phyloP scores from a whole-genome alignment of 441 rosid genomes.

The Croton setiger region DNA sequence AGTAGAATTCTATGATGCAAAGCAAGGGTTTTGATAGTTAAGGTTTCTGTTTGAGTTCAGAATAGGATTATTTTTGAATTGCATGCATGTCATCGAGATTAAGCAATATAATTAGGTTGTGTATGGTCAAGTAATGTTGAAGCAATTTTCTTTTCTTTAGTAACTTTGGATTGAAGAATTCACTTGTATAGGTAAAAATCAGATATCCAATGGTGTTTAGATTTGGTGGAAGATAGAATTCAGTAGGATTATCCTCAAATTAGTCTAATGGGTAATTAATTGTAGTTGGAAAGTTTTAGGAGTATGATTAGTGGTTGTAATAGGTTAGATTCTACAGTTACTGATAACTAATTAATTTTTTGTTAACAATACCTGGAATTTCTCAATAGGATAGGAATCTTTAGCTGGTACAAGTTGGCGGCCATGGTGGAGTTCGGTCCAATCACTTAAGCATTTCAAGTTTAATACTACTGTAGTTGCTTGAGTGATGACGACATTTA shows the following conservation, averaged over 20 bases:
- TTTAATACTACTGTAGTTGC: background rate
- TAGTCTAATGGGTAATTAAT: conserved; percentile 21
- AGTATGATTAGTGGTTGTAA: conserved; percentile 7
- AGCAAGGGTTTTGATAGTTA: background rate
- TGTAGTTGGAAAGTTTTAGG: background rate
- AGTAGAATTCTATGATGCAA: background rate
- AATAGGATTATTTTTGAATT: background rate
- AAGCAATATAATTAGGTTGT: background rate
- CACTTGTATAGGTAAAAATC: background rate
- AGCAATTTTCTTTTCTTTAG: background rate
- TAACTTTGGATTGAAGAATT: conserved; percentile 1
- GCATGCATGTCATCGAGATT: background rate
- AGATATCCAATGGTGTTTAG: conserved; percentile 1
- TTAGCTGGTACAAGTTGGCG: conserved; percentile 18
- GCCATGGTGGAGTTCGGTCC: conserved; percentile 2
- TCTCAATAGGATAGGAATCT: conserved; percentile 23
- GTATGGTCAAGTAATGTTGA: conserved; percentile 2
- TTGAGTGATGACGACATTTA: no score
- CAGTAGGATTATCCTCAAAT: conserved; percentile 25
- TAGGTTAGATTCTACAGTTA: conserved; percentile 10
- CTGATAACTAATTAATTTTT: no score
- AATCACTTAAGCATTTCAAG: background rate
- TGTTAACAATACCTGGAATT: no score
- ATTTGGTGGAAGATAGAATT: conserved; percentile 23
- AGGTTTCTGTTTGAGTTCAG: background rate